Evolutionary conservation across 2,329 filamentous ascomycete genomes (phyloP).

Genomic region (Cucurbitaria berberidis): DNA sequence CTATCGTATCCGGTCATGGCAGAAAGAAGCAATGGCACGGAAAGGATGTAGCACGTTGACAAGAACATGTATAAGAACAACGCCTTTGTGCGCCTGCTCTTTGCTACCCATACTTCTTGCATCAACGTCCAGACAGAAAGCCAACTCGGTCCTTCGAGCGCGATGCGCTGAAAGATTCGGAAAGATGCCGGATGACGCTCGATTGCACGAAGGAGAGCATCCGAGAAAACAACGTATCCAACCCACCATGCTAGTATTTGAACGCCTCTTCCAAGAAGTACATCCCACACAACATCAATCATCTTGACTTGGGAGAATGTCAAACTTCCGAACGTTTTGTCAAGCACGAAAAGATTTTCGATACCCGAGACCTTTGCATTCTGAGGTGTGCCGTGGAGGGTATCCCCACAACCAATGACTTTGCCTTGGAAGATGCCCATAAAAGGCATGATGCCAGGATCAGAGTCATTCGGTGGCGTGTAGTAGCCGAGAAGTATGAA

Average conservation of each 20-base stretch:
- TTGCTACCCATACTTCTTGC: slow-evolving; percentile 31
- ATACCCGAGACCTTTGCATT: slow-evolving; percentile 28
- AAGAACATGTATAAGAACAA: slow-evolving; percentile 42
- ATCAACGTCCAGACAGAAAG: slow-evolving; percentile 32
- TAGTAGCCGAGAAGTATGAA: slow-evolving; percentile 13
- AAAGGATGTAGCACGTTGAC: slow-evolving; percentile 37
- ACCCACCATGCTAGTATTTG: slow-evolving; percentile 39
- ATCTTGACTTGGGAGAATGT: slow-evolving; percentile 43
- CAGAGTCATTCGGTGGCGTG: slow-evolving; percentile 2
- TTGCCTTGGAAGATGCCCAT: slow-evolving; percentile 20
- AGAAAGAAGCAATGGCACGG: slow-evolving; percentile 40
- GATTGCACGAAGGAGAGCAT: slow-evolving; percentile 42
- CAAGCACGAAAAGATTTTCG: slow-evolving; percentile 39
- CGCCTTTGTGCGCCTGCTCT: slow-evolving; percentile 27
- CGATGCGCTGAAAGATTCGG: slow-evolving; percentile 42
- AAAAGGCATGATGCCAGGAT: slow-evolving; percentile 4
- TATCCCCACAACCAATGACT: slow-evolving; percentile 14
- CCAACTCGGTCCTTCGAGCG: slow-evolving; percentile 35
- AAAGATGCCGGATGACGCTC: slow-evolving; percentile 44
- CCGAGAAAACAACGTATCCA: slow-evolving; percentile 43
- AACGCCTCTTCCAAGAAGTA: slow-evolving; percentile 40
- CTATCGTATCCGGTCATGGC: slow-evolving; percentile 50
- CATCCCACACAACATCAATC: slow-evolving; percentile 47
- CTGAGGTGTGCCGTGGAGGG: slow-evolving; percentile 8
- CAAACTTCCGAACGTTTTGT: slow-evolving; percentile 29